Evolutionary conservation across 23 red algal species (phyloP).

Genomic region (Gracilaria gracilis): DNA sequence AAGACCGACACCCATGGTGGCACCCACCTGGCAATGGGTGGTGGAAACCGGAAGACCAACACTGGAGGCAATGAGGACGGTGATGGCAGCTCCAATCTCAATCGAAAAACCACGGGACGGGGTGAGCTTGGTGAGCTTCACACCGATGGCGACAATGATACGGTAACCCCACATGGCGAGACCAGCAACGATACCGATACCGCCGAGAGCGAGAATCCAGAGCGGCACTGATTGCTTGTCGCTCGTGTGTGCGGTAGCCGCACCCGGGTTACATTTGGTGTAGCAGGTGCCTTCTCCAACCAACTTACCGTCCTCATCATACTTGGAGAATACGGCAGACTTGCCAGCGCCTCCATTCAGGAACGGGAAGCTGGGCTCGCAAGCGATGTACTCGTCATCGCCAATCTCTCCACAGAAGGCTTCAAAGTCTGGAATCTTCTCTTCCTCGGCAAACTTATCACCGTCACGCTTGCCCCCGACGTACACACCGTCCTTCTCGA

Average conservation of each 20-base stretch:
- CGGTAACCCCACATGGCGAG: conserved; percentile 93
- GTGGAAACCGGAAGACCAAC: conserved; percentile 95
- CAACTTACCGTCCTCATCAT: conserved; percentile 39
- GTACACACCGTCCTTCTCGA: conserved; percentile 51
- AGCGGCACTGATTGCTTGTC: conserved; percentile 60
- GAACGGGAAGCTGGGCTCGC: conserved; percentile 45
- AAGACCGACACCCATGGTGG: conserved; percentile 86
- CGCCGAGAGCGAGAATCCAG: conserved; percentile 95
- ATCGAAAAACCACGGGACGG: conserved; percentile 95
- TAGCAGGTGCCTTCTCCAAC: conserved; percentile 29
- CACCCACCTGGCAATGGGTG: conserved; percentile 94
- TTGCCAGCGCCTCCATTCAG: background rate
- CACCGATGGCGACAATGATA: conserved; percentile 94
- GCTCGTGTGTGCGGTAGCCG: background rate
- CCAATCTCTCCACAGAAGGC: conserved; percentile 63
- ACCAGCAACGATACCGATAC: conserved; percentile 84
- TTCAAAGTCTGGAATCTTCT: conserved; percentile 55
- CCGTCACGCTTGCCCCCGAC: conserved; percentile 14
- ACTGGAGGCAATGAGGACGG: conserved; percentile 89
- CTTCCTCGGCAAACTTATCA: conserved; percentile 23
- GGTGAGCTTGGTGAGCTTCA: conserved; percentile 96
- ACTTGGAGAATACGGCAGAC: background rate
- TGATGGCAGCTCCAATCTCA: conserved; percentile 92
- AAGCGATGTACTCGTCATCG: conserved; percentile 56
- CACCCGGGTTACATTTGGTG: conserved; percentile 51